Conservation (phyloP, 768 basidiomycete genomes). For the Hericium coralloides region DNA sequence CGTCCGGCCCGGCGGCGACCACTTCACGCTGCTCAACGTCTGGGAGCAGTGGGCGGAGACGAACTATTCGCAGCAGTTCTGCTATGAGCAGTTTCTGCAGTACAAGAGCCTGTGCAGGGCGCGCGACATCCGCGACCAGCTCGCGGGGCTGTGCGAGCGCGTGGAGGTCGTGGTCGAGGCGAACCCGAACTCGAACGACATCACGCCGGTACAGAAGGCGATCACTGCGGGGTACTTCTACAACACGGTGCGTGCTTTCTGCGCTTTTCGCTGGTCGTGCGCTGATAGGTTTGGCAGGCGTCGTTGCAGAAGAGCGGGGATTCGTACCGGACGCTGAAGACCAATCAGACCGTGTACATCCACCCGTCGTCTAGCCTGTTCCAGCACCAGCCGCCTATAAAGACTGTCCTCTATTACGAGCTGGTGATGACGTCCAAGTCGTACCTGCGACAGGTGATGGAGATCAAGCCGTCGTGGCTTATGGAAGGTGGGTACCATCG, state of each 20-base stretch:
- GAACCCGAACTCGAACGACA: slow-evolving; percentile 90
- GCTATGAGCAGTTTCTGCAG: slow-evolving; percentile 92
- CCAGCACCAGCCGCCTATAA: slow-evolving; percentile 90
- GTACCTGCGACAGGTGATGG: slow-evolving; percentile 97
- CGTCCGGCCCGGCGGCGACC: slow-evolving; percentile 90
- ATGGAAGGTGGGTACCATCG: slow-evolving; percentile 60
- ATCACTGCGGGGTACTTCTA: slow-evolving; percentile 95
- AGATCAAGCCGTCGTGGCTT: slow-evolving; percentile 93
- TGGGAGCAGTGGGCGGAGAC: slow-evolving; percentile 99
- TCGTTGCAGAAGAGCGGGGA: slow-evolving; percentile 93
- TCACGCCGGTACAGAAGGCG: slow-evolving; percentile 90
- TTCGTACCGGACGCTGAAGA: slow-evolving; percentile 94
- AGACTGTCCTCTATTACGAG: slow-evolving; percentile 89
- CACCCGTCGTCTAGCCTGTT: slow-evolving; percentile 95
- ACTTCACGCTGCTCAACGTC: slow-evolving; percentile 94
- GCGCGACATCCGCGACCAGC: slow-evolving; percentile 92
- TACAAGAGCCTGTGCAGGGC: slow-evolving; percentile 92
- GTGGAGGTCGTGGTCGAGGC: slow-evolving; percentile 86
- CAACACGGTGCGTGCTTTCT: slow-evolving; percentile 55
- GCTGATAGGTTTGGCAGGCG: slow-evolving; percentile 38
- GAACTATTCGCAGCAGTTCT: slow-evolving; percentile 94
- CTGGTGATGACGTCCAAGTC: slow-evolving; percentile 97
- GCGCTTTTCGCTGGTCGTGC: slow-evolving; percentile 3
- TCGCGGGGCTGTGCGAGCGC: slow-evolving; percentile 91
- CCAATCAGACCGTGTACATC: slow-evolving; percentile 91